phyloP scores from a whole-genome alignment of 352 stramenopile species.

The Phytophthora boehmeriae region DNA sequence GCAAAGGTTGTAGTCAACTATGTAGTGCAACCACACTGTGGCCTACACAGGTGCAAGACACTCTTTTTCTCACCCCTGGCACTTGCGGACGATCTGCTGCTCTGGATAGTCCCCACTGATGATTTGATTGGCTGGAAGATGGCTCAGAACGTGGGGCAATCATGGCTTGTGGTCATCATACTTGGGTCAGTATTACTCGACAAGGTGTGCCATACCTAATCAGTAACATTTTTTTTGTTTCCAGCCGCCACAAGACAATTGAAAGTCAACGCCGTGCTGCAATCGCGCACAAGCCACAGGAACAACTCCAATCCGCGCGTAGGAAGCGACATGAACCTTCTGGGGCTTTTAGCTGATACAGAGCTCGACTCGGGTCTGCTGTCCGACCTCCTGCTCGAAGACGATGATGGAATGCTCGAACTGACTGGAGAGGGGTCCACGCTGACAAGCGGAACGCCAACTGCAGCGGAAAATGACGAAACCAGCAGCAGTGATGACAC shows the following conservation, averaged over 20 bases:
- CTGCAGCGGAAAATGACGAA: conserved; percentile 4
- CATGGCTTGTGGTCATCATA: neutral
- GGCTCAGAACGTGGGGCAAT: neutral
- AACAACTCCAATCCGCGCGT: neutral
- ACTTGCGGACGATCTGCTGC: neutral
- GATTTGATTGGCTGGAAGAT: neutral
- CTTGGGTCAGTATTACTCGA: neutral
- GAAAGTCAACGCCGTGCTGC: no score
- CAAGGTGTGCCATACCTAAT: neutral
- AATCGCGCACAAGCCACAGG: no score
- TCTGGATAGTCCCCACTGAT: neutral
- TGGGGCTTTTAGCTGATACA: neutral
- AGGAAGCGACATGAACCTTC: no score
- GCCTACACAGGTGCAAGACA: no score
- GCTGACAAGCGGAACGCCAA: neutral
- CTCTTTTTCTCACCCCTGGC: neutral
- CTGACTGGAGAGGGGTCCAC: conserved; percentile 2
- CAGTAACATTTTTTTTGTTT: no score
- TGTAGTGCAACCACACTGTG: no score
- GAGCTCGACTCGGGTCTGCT: conserved; percentile 34
- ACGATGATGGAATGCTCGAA: conserved; percentile 12
- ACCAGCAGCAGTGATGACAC: conserved; percentile 25
- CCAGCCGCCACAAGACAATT: no score
- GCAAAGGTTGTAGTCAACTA: no score
- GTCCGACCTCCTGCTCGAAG: conserved; percentile 29